phyloP scores from a whole-genome alignment of 169 alveolate species.

The Plasmodium ovale region DNA sequence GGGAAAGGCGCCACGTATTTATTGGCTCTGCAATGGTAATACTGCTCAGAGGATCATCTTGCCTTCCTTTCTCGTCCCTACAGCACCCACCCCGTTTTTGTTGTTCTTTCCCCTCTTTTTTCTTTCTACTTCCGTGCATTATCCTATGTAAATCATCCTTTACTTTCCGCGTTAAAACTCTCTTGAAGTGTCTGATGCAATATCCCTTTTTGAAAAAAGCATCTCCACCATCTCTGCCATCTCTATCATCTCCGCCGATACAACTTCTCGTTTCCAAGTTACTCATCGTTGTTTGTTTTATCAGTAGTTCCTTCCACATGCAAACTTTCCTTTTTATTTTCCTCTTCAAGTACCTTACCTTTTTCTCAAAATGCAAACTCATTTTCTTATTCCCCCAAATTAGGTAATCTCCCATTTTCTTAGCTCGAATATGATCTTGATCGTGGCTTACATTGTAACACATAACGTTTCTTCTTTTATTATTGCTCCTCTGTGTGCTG shows the following conservation, averaged over 20 bases:
- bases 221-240: background rate
- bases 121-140: no score
- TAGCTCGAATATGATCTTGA: background rate
- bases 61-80: no score
- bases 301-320: slow-evolving; percentile 16
- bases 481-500: no score
- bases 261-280: background rate
- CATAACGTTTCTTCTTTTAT: background rate
- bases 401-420: background rate
- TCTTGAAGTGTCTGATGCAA: background rate
- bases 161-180: background rate
- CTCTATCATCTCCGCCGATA: background rate
- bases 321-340: slow-evolving; percentile 14
- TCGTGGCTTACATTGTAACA: background rate
- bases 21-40: no score
- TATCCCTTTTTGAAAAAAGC: background rate
- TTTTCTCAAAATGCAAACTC: background rate
- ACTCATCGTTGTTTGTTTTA: slow-evolving; percentile 10
- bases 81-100: no score
- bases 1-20: no score
- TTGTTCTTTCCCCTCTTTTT: no score
- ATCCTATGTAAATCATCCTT: slow-evolving; percentile 7
- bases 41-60: no score
- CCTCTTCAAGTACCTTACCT: background rate
- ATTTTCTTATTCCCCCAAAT: background rate